A percentile compares a stretch with the other conserved stretches of the same genome.
These are phyloP conservation scores for Lasiodiplodia gonubiensis DNA, from an alignment of 2,329 filamentous ascomycete species.

Conservation along the genomic window DNA sequence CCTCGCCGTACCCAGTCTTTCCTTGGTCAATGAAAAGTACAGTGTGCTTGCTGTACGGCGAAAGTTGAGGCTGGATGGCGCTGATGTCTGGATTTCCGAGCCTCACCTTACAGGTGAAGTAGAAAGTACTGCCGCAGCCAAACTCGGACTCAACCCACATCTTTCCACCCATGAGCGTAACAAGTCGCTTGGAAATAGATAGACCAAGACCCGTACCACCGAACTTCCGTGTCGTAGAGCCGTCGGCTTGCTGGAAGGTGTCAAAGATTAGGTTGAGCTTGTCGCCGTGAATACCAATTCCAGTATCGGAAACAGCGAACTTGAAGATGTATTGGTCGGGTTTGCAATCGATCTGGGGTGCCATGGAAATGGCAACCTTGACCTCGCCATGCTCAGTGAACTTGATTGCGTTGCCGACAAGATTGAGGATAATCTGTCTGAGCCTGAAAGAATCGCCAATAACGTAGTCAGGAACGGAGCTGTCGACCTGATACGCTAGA, in stretches of 20 bases:
- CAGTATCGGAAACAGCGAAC: constrained; percentile 94
- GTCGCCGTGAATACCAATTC: constrained; percentile 93
- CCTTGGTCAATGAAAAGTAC: constrained; percentile 95
- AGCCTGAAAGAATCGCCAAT: constrained; percentile 96
- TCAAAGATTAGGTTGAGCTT: constrained; percentile 98
- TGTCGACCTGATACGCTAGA: constrained; percentile 91
- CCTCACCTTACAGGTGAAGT: constrained; percentile 92
- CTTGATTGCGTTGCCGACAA: constrained; percentile 98
- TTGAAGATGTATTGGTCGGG: constrained; percentile 88
- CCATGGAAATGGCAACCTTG: constrained; percentile 84
- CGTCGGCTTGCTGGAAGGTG: constrained; percentile 97
- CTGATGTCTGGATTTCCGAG: constrained; percentile 79
- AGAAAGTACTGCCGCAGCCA: constrained; percentile 91
- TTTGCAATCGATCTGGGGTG: constrained; percentile 68
- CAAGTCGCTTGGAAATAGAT: constrained; percentile 92
- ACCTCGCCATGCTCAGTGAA: constrained; percentile 98
- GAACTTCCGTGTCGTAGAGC: constrained; percentile 94
- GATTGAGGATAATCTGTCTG: constrained; percentile 93
- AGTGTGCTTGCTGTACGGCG: constrained; percentile 89
- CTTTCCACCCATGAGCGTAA: constrained; percentile 94
- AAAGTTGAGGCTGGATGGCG: constrained; percentile 80
- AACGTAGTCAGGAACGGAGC: constrained; percentile 91
- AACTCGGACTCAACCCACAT: constrained; percentile 95
- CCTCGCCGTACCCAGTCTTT: constrained; percentile 74
- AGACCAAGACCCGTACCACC: constrained; percentile 92